phyloP scores from a whole-genome alignment of 805 yeast species.

The Ogataea methylovora region DNA sequence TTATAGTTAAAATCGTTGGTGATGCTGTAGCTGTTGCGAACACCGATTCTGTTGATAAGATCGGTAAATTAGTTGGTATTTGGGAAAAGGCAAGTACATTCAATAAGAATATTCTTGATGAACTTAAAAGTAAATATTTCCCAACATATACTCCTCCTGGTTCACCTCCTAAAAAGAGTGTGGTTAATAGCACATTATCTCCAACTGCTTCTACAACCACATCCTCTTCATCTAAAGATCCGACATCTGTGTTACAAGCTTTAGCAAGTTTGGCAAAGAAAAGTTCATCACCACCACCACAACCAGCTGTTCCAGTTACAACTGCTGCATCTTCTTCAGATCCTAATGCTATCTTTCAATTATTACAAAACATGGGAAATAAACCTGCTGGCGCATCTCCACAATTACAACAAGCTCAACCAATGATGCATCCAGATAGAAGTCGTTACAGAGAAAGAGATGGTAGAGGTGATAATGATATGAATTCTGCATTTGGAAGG shows the following conservation, averaged over 20 bases:
- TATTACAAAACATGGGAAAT: slow-evolving; percentile 45
- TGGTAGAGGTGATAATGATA: slow-evolving; percentile 8
- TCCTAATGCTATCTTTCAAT: slow-evolving; percentile 39
- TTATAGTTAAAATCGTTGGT: slow-evolving; percentile 56
- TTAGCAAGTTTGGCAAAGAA: slow-evolving; percentile 53
- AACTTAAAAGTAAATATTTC: slow-evolving; percentile 54
- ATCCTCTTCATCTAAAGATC: slow-evolving; percentile 31
- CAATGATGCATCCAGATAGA: slow-evolving; percentile 6
- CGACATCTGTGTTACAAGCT: slow-evolving; percentile 63
- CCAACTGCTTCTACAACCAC: slow-evolving; percentile 8
- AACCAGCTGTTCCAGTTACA: slow-evolving; percentile 8
- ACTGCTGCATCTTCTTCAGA: slow-evolving; percentile 18
- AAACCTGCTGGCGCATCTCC: slow-evolving; percentile 17
- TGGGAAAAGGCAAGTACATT: slow-evolving; percentile 89
- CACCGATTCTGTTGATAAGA: slow-evolving; percentile 60
- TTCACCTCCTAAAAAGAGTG: slow-evolving; percentile 41
- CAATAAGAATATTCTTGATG: slow-evolving; percentile 42
- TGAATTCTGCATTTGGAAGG: slow-evolving; percentile 30
- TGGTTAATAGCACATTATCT: slow-evolving; percentile 14
- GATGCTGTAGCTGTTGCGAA: slow-evolving; percentile 45
- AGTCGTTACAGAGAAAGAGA: slow-evolving; percentile 15
- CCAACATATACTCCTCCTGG: slow-evolving; percentile 66
- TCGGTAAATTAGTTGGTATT: slow-evolving; percentile 78
- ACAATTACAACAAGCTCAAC: slow-evolving; percentile 14
- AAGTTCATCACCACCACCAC: slow-evolving; percentile 27